Evolutionary conservation across 2,329 filamentous ascomycete genomes (phyloP), one percentile per base, ranked within the genome.

Genomic region (Myriosclerotinia duriaeana): DNA sequence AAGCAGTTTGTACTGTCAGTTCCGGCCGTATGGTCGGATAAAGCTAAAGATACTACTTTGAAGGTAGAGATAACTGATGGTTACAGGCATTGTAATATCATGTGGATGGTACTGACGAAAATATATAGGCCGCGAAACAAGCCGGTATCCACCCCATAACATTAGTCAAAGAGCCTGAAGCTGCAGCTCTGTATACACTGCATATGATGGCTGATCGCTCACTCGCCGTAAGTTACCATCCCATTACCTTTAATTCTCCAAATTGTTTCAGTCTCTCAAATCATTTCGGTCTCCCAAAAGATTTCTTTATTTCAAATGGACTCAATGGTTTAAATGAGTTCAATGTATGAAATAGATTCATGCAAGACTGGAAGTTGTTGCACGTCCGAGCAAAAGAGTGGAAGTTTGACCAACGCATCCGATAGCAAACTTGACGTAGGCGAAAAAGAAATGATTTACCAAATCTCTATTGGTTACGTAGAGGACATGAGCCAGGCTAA

Each of bases 11-110:
- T 86, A 56, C 75, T 86, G 36, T 85, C 85, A 0, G 84, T 87
- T 0, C 85, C 85, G 0, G 84, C 84, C 3, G 83, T 87, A 14
- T 87, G 84, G 84, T 83, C 80, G 53, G 83, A 85, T 61, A 77
- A 78, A 5, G 83, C 84, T 40, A 85, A 84, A 61, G 78, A 83
- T 55, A 80, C 79, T 48, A 86, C 83, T 1, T 76, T 77, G 55
- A 76, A 78, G 60, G 82, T 82, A 20, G 81, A 79, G 53, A 30
- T 34, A 34, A 34, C 30, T 34, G 30, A 34, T 34, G 30, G 30
- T 4, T 22, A 22, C 1, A 26, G 52, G 3, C 7, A 48, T 58
- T 30, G 50, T 22, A 11, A 46, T 11, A 65, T 53, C 26, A 34
- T 34, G 30, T 34, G 30, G 30, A 34, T 34, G 30, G 30, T 5